Evolutionary conservation across 2,329 filamentous ascomycete genomes (phyloP).

Genomic region (Penicillium sp.): DNA sequence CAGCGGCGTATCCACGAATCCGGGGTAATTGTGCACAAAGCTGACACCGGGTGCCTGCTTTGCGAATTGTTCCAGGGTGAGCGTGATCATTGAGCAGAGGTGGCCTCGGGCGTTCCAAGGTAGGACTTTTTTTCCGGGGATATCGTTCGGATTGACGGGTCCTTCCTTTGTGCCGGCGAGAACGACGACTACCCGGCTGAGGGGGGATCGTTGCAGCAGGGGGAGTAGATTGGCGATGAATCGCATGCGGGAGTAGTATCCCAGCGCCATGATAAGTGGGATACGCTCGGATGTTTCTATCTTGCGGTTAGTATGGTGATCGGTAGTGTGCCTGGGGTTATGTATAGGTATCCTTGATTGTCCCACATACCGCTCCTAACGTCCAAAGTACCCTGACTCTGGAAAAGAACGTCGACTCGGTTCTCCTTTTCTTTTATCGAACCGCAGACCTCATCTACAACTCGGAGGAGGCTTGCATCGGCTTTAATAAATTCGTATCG

Average conservation of each 20-base stretch:
- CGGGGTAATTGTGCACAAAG: slow-evolving; percentile 4
- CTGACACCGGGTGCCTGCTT: background rate
- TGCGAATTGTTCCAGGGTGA: background rate
- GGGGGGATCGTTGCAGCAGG: background rate
- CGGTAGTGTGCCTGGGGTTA: background rate
- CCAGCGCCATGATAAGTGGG: background rate
- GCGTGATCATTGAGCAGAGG: slow-evolving; percentile 1
- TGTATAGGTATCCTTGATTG: background rate
- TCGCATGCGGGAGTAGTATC: background rate
- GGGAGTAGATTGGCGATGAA: slow-evolving; percentile 2
- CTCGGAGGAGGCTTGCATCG: slow-evolving; percentile 54
- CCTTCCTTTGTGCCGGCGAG: slow-evolving; percentile 1
- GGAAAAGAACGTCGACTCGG: background rate
- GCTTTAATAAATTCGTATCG: slow-evolving; percentile 51
- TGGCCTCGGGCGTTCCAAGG: background rate
- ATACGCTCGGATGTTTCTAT: slow-evolving; percentile 2
- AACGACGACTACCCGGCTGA: background rate
- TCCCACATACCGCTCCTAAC: background rate
- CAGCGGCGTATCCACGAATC: background rate
- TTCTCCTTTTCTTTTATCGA: background rate
- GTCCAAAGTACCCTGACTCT: slow-evolving; percentile 1
- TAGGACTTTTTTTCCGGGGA: background rate
- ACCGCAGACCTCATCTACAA: slow-evolving; percentile 53
- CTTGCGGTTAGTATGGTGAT: background rate
- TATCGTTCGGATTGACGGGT: background rate